Evolutionary conservation across 1,284 basidiomycete genomes (phyloP).

Genomic region (Rhodotorula sp.): DNA sequence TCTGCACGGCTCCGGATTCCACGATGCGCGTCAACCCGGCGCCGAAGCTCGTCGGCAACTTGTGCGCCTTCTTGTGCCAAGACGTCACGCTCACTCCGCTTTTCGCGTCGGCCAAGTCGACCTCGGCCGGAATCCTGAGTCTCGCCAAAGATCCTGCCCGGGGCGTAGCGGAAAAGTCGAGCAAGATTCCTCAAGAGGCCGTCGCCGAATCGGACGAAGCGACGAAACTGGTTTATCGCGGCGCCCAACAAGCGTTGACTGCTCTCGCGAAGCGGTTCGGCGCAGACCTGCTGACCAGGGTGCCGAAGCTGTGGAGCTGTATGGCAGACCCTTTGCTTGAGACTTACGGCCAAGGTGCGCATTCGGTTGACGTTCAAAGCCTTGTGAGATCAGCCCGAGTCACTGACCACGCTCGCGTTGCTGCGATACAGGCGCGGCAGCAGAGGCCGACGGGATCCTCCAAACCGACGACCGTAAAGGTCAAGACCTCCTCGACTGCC

Average conservation of each 20-base stretch:
- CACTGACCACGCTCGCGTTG: not conserved
- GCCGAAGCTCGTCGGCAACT: conserved; percentile 96
- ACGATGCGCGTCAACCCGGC: conserved; percentile 59
- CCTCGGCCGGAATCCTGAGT: conserved; percentile 70
- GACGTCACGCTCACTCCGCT: conserved; percentile 86
- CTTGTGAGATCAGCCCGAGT: not conserved
- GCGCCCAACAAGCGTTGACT: conserved; percentile 79
- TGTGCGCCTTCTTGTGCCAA: conserved; percentile 94
- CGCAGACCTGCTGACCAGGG: conserved; percentile 64
- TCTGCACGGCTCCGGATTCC: conserved; percentile 68
- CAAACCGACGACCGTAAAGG: conserved; percentile 54
- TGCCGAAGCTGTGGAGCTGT: conserved; percentile 92
- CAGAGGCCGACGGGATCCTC: conserved; percentile 53
- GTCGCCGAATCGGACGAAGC: conserved; percentile 46
- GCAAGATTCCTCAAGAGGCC: conserved; percentile 29
- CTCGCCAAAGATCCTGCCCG: conserved; percentile 37
- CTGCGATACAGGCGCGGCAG: conserved; percentile 40
- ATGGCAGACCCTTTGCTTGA: conserved; percentile 75
- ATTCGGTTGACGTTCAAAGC: conserved; percentile 36
- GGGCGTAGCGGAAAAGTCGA: conserved; percentile 54
- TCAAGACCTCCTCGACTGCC: conserved; percentile 88
- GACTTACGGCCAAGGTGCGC: conserved; percentile 62
- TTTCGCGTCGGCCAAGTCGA: conserved; percentile 66
- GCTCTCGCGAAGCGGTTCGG: conserved; percentile 78
- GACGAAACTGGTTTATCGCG: conserved; percentile 61